phyloP scores from a whole-genome alignment of 495 filamentous ascomycete genomes.

The Usnea hakonensis region DNA sequence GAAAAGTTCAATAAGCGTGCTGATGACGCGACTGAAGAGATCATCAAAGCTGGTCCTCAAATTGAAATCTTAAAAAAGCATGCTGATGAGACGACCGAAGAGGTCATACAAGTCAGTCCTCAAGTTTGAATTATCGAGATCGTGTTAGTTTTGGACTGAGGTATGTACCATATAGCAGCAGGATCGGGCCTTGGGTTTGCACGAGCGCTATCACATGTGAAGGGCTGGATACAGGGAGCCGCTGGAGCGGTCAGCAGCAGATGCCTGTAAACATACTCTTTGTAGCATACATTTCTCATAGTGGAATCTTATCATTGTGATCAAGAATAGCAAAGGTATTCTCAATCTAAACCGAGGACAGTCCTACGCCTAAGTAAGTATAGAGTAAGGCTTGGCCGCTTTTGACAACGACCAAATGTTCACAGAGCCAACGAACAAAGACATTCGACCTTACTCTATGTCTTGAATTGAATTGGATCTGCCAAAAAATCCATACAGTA shows the following conservation, averaged over 20 bases:
- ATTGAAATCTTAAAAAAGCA: conserved; percentile 97
- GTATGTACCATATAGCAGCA: background rate
- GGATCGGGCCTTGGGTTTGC: background rate
- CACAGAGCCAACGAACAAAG: background rate
- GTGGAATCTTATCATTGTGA: background rate
- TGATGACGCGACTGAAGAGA: conserved; percentile 71
- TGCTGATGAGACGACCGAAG: conserved; percentile 72
- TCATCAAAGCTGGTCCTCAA: conserved; percentile 80
- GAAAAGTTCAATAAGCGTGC: conserved; percentile 39
- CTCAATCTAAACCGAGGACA: background rate
- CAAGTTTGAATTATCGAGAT: background rate
- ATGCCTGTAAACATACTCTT: background rate
- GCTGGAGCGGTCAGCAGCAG: background rate
- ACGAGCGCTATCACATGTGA: background rate
- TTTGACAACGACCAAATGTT: background rate
- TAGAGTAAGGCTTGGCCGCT: too few species aligned
- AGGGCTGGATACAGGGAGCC: background rate
- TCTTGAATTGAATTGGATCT: background rate
- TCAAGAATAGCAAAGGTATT: too few species aligned
- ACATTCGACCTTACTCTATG: background rate
- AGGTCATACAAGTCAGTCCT: conserved; percentile 59
- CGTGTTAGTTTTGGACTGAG: background rate
- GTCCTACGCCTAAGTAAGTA: background rate
- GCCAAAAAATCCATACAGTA: background rate
- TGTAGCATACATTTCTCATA: background rate